phyloP scores from a whole-genome alignment of 129 eudicot genomes.

The Flaveria brownii region DNA sequence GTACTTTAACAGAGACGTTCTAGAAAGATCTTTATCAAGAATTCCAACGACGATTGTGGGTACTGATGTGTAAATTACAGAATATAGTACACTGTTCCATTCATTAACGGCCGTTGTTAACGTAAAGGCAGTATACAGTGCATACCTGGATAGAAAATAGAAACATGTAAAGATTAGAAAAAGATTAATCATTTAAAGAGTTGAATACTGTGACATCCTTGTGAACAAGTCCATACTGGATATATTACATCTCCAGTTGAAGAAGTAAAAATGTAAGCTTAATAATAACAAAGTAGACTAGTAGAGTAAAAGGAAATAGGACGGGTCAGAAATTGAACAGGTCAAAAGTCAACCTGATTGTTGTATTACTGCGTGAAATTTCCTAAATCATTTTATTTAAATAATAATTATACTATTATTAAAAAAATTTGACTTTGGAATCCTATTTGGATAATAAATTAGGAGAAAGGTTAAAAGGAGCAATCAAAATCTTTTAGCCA shows the following conservation, averaged over 20 bases:
- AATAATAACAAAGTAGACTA: background rate
- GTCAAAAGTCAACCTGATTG: background rate
- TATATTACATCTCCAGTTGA: background rate
- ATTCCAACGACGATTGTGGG: conserved; percentile 86
- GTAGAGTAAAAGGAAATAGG: background rate
- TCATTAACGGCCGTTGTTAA: conserved; percentile 80
- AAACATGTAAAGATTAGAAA: conserved; percentile 31
- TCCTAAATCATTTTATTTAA: background rate
- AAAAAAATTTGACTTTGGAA: background rate
- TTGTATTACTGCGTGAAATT: background rate
- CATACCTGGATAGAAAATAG: conserved; percentile 60
- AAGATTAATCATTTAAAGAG: background rate
- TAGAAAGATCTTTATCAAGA: conserved; percentile 80
- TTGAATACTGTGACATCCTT: background rate
- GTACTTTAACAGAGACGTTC: conserved; percentile 56
- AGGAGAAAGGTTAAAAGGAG: background rate
- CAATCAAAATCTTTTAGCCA: conserved; percentile 4
- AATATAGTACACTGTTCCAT: conserved; percentile 91
- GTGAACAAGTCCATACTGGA: background rate
- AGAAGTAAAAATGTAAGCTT: background rate
- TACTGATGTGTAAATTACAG: conserved; percentile 70
- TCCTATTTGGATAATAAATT: background rate
- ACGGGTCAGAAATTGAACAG: background rate
- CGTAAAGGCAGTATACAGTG: conserved; percentile 63
- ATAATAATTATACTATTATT: background rate